Evolutionary conservation across 768 basidiomycete genomes (phyloP), one percentile per base, ranked within the genome.

Genomic region (Macrolepiota dolichaula): DNA sequence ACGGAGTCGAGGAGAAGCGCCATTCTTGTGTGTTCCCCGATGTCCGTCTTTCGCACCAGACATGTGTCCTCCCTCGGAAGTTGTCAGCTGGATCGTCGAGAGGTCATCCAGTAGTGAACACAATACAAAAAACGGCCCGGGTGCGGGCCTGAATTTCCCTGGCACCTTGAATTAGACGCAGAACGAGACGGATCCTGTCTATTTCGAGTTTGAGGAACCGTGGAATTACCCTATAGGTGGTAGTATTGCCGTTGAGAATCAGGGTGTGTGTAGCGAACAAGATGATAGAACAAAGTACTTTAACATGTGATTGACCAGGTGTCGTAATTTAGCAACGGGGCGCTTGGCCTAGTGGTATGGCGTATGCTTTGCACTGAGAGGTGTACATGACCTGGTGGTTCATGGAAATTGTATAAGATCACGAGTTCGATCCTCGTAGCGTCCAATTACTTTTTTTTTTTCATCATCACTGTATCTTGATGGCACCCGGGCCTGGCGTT

Each of bases 341-440:
- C 59, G 47, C 59, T 61, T 61, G 59, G 59, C 59, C 59, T 61
- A 61, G 59, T 61, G 59, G 59, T 61, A 61, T 61, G 59, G 59
- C 59, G 59, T 61, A 61, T 61, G 59, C 59, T 61, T 61, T 61
- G 59, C 59, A 61, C 52, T 32, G 7, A 0, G 0, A 15, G 1
- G 49, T 58, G 57, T 58, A 37, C 37, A 52, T 61, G 36, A 55
- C 44, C 51, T n/a, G 37, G 0, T 12, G 44, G 52, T n/a, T 61
- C 37, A 61, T 38, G 29, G 19, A 42, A 61, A 53, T 38, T 61
- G 59, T 61, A 61, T 61, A 61, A 61, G 59, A 61, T 61, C 59
- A 61, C 59, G 59, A 61, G 59, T 61, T 61, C 59, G 52, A 61
- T 61, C 59, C 59, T 61, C 59, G 59, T 61, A 61, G 59, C 47